Conservation (phyloP, 2,329 filamentous ascomycete species). For the Monilinia fructicola region DNA sequence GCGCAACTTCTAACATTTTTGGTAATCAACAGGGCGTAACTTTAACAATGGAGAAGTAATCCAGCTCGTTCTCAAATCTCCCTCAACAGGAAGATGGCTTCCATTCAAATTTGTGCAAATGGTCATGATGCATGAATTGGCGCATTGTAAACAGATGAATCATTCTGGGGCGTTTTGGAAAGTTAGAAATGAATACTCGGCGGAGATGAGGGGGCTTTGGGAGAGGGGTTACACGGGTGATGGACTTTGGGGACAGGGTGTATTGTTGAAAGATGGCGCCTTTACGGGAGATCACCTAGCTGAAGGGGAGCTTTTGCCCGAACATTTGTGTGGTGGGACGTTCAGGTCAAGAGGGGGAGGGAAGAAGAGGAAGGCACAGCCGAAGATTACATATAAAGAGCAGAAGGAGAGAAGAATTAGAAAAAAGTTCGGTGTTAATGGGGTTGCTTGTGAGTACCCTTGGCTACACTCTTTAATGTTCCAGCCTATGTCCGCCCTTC, state of each 20-base stretch:
- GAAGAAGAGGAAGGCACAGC: constrained; percentile 53
- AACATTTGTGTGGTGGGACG: constrained; percentile 79
- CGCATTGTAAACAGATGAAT: constrained; percentile 91
- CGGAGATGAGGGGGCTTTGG: constrained; percentile 71
- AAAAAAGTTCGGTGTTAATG: constrained; percentile 57
- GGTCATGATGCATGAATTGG: constrained; percentile 88
- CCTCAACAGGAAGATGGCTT: constrained; percentile 66
- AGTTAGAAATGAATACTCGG: constrained; percentile 70
- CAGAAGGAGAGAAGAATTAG: constrained; percentile 54
- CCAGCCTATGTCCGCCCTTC: neutral
- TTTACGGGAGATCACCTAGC: constrained; percentile 55
- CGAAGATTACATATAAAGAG: constrained; percentile 41
- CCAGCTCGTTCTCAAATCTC: constrained; percentile 76
- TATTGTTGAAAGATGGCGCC: constrained; percentile 59
- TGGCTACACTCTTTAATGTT: neutral
- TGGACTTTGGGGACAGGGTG: constrained; percentile 77
- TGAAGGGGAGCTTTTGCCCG: constrained; percentile 58
- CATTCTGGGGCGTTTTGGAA: constrained; percentile 80
- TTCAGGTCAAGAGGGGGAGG: constrained; percentile 58
- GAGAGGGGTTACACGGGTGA: constrained; percentile 71
- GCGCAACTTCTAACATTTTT: neutral
- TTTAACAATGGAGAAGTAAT: constrained; percentile 89
- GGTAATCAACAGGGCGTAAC: constrained; percentile 65
- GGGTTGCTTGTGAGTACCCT: constrained; percentile 28
- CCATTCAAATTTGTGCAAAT: constrained; percentile 84